Conservation (phyloP, 331 rosid genomes). For the Spiraea crenata region DNA sequence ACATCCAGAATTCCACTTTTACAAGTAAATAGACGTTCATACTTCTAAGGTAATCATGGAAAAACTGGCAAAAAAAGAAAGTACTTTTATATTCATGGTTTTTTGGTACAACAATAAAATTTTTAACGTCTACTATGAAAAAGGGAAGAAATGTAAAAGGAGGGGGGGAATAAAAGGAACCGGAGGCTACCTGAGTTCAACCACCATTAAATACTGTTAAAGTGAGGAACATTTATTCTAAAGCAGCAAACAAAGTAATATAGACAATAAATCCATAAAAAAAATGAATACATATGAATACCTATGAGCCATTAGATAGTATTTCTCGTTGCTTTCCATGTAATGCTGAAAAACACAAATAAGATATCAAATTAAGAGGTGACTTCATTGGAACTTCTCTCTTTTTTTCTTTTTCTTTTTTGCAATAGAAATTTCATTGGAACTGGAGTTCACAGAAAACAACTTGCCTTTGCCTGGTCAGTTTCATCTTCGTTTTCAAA, state of each 20-base stretch:
- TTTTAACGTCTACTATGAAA: neutral
- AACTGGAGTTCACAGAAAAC: conserved; percentile 20
- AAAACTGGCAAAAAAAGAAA: too few relatives aligned
- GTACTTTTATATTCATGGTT: too few relatives aligned
- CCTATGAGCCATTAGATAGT: conserved; percentile 99
- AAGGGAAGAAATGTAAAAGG: too few relatives aligned
- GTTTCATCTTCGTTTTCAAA: conserved; percentile 88
- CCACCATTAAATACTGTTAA: neutral
- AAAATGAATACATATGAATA: conserved; percentile 28
- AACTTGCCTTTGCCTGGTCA: conserved; percentile 97
- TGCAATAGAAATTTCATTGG: neutral
- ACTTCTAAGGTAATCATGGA: too few relatives aligned
- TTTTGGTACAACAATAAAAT: too few relatives aligned
- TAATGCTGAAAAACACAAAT: conserved; percentile 72
- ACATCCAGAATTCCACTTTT: neutral
- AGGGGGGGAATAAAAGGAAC: neutral
- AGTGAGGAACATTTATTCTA: conserved; percentile 16
- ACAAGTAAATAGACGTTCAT: neutral
- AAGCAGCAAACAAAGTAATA: conserved; percentile 23
- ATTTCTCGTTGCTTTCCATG: conserved; percentile 97
- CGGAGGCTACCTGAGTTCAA: conserved; percentile 1
- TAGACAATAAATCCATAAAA: conserved; percentile 10
- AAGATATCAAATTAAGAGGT: conserved; percentile 20
- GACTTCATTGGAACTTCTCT: too few relatives aligned
- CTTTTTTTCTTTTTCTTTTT: too few relatives aligned